Conservation (phyloP, 306 rosid species). For the Phaseolus lunatus region DNA sequence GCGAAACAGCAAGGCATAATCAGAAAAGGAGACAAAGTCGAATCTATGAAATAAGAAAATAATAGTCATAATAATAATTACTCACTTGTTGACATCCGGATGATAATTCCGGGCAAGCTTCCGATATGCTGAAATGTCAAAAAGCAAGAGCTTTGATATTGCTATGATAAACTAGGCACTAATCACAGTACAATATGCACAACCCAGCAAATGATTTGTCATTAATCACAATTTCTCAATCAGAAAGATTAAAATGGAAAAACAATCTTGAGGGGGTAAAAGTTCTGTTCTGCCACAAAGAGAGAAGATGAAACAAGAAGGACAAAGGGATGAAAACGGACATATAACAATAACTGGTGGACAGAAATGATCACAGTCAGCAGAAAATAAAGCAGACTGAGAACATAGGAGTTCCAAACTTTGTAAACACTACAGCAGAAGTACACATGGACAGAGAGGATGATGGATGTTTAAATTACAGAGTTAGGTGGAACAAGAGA, state of each 20-base stretch:
- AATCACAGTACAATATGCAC: background rate
- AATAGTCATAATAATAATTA: background rate
- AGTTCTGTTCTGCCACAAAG: background rate
- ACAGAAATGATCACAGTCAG: background rate
- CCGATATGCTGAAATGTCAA: slow-evolving; percentile 78
- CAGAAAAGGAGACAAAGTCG: slow-evolving; percentile 1
- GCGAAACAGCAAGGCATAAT: background rate
- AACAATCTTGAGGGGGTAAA: background rate
- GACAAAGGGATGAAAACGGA: background rate
- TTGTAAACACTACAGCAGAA: slow-evolving; percentile 17
- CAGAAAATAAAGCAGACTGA: background rate
- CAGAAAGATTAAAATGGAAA: background rate
- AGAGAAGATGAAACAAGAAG: no score
- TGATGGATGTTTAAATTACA: slow-evolving; percentile 14
- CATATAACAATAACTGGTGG: background rate
- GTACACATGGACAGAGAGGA: background rate
- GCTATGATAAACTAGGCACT: slow-evolving; percentile 9
- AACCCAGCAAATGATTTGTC: background rate
- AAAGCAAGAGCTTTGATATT: slow-evolving; percentile 21
- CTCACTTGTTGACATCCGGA: slow-evolving; percentile 98
- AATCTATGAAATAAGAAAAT: background rate
- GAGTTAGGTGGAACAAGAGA: background rate
- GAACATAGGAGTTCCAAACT: background rate
- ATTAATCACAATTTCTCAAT: background rate
- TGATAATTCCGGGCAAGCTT: slow-evolving; percentile 94